phyloP scores from a whole-genome alignment of 441 rosid species.

The Syzygium syzygioides region DNA sequence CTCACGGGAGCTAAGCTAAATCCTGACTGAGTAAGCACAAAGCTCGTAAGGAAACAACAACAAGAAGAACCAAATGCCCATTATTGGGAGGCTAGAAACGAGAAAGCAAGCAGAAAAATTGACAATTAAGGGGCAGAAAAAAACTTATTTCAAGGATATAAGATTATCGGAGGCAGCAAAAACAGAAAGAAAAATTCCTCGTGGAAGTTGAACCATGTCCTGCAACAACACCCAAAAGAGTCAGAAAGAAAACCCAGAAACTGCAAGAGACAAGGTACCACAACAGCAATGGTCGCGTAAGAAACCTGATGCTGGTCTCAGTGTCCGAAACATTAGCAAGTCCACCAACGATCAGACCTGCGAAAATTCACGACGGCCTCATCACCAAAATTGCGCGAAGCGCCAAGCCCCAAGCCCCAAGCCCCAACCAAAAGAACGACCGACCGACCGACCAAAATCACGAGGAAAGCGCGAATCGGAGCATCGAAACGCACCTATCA shows the following conservation, averaged over 20 bases:
- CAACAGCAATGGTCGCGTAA: not conserved
- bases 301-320: constrained; percentile 83
- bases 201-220: constrained; percentile 98
- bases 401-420: not conserved
- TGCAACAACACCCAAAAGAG: constrained; percentile 18
- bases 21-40: constrained; percentile 75
- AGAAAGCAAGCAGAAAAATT: not conserved
- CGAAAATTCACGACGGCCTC: not conserved
- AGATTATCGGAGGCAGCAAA: constrained; percentile 92
- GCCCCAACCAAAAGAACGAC: not conserved
- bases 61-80: not conserved
- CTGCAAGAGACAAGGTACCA: not conserved
- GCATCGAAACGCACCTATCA: constrained; percentile 44
- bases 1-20: constrained; percentile 92
- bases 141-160: constrained; percentile 53
- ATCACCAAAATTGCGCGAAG: not conserved
- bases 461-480: not conserved
- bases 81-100: not conserved
- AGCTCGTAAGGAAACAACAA: constrained; percentile 43
- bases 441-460: not conserved
- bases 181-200: constrained; percentile 96
- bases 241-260: not conserved
- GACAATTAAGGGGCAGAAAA: not conserved
- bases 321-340: constrained; percentile 91
- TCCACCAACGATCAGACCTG: constrained; percentile 88